Evolutionary conservation across 176 grass and related monocot genomes (phyloP).

Genomic region (Raddia guianensis): DNA sequence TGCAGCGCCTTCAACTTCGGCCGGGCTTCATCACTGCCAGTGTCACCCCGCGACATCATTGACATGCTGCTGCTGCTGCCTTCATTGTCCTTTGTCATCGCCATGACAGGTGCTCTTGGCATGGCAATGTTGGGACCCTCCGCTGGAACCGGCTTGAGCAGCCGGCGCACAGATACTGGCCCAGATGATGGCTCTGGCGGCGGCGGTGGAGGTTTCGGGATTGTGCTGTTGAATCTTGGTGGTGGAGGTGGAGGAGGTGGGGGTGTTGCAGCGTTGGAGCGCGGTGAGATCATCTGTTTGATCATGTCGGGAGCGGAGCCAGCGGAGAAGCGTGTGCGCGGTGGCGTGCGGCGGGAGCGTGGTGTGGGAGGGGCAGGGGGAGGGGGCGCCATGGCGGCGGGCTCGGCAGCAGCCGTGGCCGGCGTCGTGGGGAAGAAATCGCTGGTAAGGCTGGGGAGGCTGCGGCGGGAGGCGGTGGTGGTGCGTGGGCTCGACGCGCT

Average conservation of each 20-base stretch:
- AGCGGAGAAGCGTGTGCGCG: slow-evolving; percentile 65
- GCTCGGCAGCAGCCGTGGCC: slow-evolving; percentile 1
- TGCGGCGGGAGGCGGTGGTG: slow-evolving; percentile 68
- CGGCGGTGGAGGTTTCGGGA: slow-evolving; percentile 27
- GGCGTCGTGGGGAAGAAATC: slow-evolving; percentile 51
- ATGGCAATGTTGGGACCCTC: slow-evolving; percentile 43
- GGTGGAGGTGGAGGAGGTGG: slow-evolving; percentile 40
- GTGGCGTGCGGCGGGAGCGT: slow-evolving; percentile 68
- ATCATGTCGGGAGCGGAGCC: slow-evolving; percentile 57
- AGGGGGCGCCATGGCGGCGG: slow-evolving; percentile 22
- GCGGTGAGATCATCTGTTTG: slow-evolving; percentile 58
- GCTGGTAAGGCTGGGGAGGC: slow-evolving; percentile 81
- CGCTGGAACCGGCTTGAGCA: slow-evolving; percentile 47
- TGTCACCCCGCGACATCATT: slow-evolving; percentile 6
- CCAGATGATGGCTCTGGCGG: slow-evolving; percentile 32
- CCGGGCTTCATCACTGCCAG: slow-evolving; percentile 32
- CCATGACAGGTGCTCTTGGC: slow-evolving; percentile 11
- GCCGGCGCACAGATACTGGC: slow-evolving; percentile 33
- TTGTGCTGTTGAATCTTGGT: slow-evolving; percentile 32
- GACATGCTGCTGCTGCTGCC: slow-evolving; percentile 7
- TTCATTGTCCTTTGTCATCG: slow-evolving; percentile 24
- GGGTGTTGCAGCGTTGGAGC: slow-evolving; percentile 37
- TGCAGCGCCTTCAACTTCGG: slow-evolving; percentile 88
- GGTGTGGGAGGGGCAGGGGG: slow-evolving; percentile 42
- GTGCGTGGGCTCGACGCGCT: slow-evolving; percentile 66